Evolutionary conservation across 2,329 filamentous ascomycete species (phyloP), one percentile per base, ranked within the genome.

Genomic region (Talaromyces sp.): DNA sequence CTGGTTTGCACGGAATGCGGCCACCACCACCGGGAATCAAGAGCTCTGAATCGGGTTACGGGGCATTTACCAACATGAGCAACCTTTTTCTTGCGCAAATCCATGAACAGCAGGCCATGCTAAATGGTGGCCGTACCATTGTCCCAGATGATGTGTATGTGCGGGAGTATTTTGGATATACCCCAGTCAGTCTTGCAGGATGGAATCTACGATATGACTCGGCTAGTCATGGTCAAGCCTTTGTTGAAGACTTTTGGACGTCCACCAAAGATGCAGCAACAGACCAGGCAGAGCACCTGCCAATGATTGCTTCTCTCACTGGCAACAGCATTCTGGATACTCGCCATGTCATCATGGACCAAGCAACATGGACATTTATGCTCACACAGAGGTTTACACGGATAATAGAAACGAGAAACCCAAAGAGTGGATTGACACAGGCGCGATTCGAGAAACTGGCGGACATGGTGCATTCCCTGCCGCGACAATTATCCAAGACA

Each of bases 331-430:
- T 54, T 1, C 50, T 63, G 7, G 65, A 66, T 44, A 31, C 58
- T 16, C 61, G 63, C 3, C 65, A 66, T 57, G 33, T 58, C 1
- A 50, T 66, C 1, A 59, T 57, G 28, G 63, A 66, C 55, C 61
- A 57, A 50, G 57, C 61, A 12, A 65, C 56, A 14, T 66, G 65
- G 65, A 53, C 40, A 14, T 60, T 56, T 47, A 44, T 62, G 57
- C 55, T 64, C 28, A 56, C 60, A 5, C 57, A 51, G 27, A 64
- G 62, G 36, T 27, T 64, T 12, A 60, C 56, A 57, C 54, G 55
- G 18, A 60, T 51, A 7, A 59, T 62, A 16, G 61, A 62, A 33
- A 31, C 36, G 3, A 53, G 42, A 14, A 56, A 28, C 8, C 36
- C 40, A 28, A 42, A 18, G 8, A 16, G 40, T 12, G 52, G 18